Evolutionary conservation across 2,329 filamentous ascomycete species (phyloP).

Genomic region (Colletotrichum kahawae): DNA sequence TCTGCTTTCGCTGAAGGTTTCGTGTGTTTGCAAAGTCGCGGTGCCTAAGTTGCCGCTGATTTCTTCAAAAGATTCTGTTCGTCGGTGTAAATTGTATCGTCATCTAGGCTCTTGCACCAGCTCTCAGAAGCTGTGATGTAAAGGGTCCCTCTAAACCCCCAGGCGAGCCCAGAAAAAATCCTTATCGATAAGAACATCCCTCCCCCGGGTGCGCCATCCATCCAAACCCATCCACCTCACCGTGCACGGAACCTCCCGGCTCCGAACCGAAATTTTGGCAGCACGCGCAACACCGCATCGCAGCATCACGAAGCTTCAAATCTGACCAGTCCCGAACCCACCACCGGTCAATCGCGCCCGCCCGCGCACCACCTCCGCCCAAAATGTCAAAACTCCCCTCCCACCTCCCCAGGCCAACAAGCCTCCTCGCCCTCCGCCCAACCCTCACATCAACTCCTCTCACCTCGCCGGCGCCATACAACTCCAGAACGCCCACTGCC

Average conservation of each 20-base stretch:
- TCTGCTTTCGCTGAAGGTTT: background rate
- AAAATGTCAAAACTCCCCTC: conserved; percentile 20
- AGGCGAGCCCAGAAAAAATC: background rate
- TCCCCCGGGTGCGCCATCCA: background rate
- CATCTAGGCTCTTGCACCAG: background rate
- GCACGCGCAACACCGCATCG: background rate
- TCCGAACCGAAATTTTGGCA: conserved; percentile 19
- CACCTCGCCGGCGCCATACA: conserved; percentile 35
- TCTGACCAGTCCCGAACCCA: background rate
- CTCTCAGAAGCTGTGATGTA: conserved; percentile 14
- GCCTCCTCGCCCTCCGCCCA: background rate
- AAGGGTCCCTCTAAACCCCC: background rate
- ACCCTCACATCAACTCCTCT: conserved; percentile 2
- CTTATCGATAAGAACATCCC: conserved; percentile 20
- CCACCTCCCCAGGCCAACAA: conserved; percentile 14
- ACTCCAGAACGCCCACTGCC: background rate
- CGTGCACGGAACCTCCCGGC: conserved; percentile 16
- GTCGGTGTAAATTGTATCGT: background rate
- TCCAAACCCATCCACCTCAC: background rate
- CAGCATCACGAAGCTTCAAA: background rate
- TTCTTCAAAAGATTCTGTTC: background rate
- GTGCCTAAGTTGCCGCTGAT: background rate
- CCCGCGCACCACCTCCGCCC: background rate
- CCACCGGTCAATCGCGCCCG: background rate
- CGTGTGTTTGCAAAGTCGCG: background rate